Conservation (phyloP, 1,284 basidiomycete genomes). For the Moniliella sp. region DNA sequence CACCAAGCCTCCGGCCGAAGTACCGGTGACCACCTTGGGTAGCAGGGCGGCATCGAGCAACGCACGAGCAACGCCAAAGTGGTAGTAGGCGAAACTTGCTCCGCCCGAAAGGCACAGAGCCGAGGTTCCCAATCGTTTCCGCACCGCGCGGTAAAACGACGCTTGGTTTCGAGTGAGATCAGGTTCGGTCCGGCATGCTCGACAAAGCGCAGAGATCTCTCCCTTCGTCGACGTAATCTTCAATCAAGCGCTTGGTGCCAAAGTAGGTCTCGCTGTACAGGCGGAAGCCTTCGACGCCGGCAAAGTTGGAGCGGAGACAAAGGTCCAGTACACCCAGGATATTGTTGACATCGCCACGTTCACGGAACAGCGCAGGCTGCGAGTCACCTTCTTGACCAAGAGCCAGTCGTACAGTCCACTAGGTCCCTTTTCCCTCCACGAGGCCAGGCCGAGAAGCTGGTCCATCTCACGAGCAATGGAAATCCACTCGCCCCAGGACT, state of each 20-base stretch:
- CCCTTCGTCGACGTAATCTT: constrained; percentile 18
- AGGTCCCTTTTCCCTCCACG: constrained; percentile 22
- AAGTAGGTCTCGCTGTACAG: constrained; percentile 62
- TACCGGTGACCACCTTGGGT: constrained; percentile 68
- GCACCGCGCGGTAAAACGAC: constrained; percentile 71
- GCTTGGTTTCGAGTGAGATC: constrained; percentile 66
- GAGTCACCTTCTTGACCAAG: constrained; percentile 24
- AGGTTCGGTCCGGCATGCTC: too few relatives aligned
- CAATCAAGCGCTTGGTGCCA: constrained; percentile 25
- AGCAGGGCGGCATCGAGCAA: constrained; percentile 68
- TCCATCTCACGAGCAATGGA: constrained; percentile 54
- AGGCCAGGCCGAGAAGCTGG: constrained; percentile 33
- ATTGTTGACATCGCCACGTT: constrained; percentile 46
- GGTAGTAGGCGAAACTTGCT: constrained; percentile 74
- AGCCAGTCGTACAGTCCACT: constrained; percentile 32
- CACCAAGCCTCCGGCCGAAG: constrained; percentile 66
- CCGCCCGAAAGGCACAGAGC: constrained; percentile 85
- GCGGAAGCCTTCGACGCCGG: constrained; percentile 68
- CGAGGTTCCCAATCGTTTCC: constrained; percentile 66
- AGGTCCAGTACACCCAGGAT: constrained; percentile 71
- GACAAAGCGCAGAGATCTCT: too few relatives aligned
- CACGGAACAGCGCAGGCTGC: constrained; percentile 9
- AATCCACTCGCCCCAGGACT: constrained; percentile 59
- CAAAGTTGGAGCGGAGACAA: constrained; percentile 79
- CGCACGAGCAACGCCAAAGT: constrained; percentile 74